Conservation (phyloP, 345 rosid genomes). For the Clausena lansium region DNA sequence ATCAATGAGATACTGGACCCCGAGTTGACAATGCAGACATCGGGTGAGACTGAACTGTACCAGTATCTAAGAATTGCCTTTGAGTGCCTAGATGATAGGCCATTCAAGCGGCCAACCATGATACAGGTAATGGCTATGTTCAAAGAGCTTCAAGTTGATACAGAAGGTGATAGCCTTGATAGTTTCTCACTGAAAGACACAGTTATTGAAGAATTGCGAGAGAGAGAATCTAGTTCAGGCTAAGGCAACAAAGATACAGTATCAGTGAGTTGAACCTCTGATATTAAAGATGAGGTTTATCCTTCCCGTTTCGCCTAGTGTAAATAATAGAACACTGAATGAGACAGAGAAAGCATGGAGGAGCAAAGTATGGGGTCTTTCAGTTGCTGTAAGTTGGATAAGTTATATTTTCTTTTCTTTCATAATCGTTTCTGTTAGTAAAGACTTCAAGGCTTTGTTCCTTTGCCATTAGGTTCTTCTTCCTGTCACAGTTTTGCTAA, state of each 20-base stretch:
- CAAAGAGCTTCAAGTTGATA: conserved; percentile 84
- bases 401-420: conserved; percentile 7
- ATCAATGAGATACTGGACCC: conserved; percentile 63
- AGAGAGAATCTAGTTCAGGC: conserved; percentile 44
- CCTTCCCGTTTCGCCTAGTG: conserved; percentile 25
- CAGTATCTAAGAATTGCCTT: conserved; percentile 78
- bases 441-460: conserved; percentile 25
- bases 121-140: conserved; percentile 97
- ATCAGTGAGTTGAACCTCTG: conserved; percentile 6
- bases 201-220: conserved; percentile 55
- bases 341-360: conserved; percentile 23
- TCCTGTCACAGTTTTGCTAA: conserved; percentile 43
- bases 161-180: conserved; percentile 72
- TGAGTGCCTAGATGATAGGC: conserved; percentile 91
- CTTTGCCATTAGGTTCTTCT: conserved; percentile 27
- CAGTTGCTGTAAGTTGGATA: conserved; percentile 12
- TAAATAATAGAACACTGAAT: conserved; percentile 49
- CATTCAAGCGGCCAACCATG: conserved; percentile 84
- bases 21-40: conserved; percentile 41
- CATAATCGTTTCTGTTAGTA: conserved; percentile 17
- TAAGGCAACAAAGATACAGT: not conserved
- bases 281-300: conserved; percentile 5
- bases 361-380: conserved; percentile 26
- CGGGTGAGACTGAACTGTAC: conserved; percentile 62
- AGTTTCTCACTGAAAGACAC: conserved; percentile 69